These are phyloP conservation scores for Paracorniculantispora psalliotae DNA, from an alignment of 2,329 filamentous ascomycete genomes.

Conservation along the genomic window DNA sequence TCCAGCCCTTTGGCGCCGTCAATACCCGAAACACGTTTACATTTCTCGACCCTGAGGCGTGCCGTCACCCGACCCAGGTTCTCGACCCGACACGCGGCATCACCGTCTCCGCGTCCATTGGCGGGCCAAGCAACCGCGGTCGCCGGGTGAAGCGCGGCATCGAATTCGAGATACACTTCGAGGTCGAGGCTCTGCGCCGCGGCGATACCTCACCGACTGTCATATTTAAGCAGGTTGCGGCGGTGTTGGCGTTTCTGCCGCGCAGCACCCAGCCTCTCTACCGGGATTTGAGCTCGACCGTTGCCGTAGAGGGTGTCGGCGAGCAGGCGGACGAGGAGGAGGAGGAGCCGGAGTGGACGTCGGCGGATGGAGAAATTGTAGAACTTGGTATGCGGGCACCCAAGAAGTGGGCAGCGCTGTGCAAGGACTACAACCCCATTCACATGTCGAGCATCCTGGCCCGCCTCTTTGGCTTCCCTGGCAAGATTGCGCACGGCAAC, in stretches of 20 bases:
- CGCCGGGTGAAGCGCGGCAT: slow-evolving; percentile 13
- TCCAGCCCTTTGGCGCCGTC: slow-evolving; percentile 13
- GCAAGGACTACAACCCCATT: slow-evolving; percentile 15
- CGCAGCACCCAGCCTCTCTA: slow-evolving; percentile 11
- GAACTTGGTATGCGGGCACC: slow-evolving; percentile 11
- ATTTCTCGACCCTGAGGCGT: slow-evolving; percentile 12
- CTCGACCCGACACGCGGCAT: slow-evolving; percentile 8
- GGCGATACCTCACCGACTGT: slow-evolving; percentile 12
- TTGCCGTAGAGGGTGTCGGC: background rate
- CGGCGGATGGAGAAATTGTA: slow-evolving; percentile 11
- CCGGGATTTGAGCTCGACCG: background rate
- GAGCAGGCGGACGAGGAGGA: background rate
- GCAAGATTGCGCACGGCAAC: slow-evolving; percentile 14
- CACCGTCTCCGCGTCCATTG: slow-evolving; percentile 13
- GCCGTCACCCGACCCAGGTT: slow-evolving; percentile 8
- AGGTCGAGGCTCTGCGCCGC: slow-evolving; percentile 5
- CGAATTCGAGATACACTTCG: slow-evolving; percentile 13
- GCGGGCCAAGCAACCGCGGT: slow-evolving; percentile 7
- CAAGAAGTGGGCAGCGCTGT: slow-evolving; percentile 13
- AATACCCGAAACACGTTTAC: slow-evolving; percentile 14
- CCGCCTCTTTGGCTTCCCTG: slow-evolving; percentile 12
- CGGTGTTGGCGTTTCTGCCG: slow-evolving; percentile 8
- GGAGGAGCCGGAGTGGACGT: slow-evolving; percentile 1
- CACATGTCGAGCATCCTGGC: slow-evolving; percentile 14
- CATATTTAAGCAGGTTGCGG: slow-evolving; percentile 12